Base-by-base conservation (phyloP, 306 rosid species). In the Cucurbita argyrosperma region DNA sequence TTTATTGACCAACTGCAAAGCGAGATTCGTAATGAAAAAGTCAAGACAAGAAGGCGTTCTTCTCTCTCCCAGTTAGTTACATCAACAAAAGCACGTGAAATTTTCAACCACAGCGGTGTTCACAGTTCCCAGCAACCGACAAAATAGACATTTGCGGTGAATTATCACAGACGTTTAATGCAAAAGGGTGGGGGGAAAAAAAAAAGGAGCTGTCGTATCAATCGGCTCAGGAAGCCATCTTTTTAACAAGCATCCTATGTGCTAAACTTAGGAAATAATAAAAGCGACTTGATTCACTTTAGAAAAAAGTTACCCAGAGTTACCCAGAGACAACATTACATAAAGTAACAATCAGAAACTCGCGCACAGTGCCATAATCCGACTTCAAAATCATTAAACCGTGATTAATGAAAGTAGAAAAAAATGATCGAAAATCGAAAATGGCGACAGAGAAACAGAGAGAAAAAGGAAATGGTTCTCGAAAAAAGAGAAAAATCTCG, bases 171-270 rank as follows among this genome's bases (percentile, higher is more conserved):
- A 72, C 71, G 30, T 15, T 30, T 2, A 59, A 77, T 13, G 51
- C 72, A 5, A 66, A 59, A 59, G 26, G 30, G 10, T 26, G 66
- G 21, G 49, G 13, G 18, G 11, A 19, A 57, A 74, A 26, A 78
- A 72, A 66, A 78, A 72, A 66, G 66, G 64, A 67, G 81, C 59
- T 73, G 81, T 85, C 80, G 82, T 80, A 63, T 79, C 83, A 62
- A 58, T 68, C 43, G 66, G 37, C 26, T 61, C 69, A 18, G 47
- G 23, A 10, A 49, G 68, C 61, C n/a, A 54, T 23, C 60, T 56
- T 55, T 62, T n/a, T 46, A 16, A 57, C 54, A 21, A 18, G 72
- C 3, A 66, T 45, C 53, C 55, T 42, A 21, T 45, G 72, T 19
- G 55, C 18, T 19, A 10, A 66, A 19, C 10, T 19, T 0, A 13